Evolutionary conservation across 331 rosid species (phyloP).

Genomic region (Cydonia oblonga): DNA sequence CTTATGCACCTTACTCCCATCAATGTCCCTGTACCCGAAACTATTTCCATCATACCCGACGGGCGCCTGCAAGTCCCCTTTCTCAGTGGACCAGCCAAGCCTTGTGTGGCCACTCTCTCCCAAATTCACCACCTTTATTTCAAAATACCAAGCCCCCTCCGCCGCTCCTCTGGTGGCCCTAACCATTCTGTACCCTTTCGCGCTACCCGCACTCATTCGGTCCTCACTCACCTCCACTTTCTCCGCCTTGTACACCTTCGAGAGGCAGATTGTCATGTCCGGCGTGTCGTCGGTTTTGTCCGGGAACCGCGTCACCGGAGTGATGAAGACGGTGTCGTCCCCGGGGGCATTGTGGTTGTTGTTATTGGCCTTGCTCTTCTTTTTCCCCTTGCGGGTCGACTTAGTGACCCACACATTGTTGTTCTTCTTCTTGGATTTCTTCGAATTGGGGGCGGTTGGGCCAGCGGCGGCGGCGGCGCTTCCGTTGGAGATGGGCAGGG

Average conservation of each 20-base stretch:
- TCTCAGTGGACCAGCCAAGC: conserved; percentile 82
- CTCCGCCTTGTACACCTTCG: conserved; percentile 92
- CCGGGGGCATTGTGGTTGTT: conserved; percentile 28
- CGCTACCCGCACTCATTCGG: conserved; percentile 70
- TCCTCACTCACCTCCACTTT: conserved; percentile 86
- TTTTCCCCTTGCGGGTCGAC: conserved; percentile 78
- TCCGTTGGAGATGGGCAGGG: conserved; percentile 18
- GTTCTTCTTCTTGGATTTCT: conserved; percentile 87
- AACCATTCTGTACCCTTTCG: conserved; percentile 94
- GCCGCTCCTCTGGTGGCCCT: conserved; percentile 81
- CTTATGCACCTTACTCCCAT: conserved; percentile 90
- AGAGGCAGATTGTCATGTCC: conserved; percentile 61
- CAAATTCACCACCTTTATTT: conserved; percentile 56
- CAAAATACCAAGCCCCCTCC: conserved; percentile 95
- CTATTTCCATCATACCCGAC: conserved; percentile 90
- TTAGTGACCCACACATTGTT: conserved; percentile 88
- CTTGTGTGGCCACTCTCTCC: conserved; percentile 85
- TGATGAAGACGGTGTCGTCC: conserved; percentile 73
- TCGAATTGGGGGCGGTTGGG: conserved; percentile 30
- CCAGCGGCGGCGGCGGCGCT: neutral
- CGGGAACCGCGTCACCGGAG: conserved; percentile 78
- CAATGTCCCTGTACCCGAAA: conserved; percentile 80
- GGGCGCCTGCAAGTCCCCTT: conserved; percentile 95
- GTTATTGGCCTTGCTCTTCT: conserved; percentile 57
- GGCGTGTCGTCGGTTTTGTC: conserved; percentile 79